Conservation (phyloP, 805 yeast species). For the Vanderwaltozyma yarrowii region DNA sequence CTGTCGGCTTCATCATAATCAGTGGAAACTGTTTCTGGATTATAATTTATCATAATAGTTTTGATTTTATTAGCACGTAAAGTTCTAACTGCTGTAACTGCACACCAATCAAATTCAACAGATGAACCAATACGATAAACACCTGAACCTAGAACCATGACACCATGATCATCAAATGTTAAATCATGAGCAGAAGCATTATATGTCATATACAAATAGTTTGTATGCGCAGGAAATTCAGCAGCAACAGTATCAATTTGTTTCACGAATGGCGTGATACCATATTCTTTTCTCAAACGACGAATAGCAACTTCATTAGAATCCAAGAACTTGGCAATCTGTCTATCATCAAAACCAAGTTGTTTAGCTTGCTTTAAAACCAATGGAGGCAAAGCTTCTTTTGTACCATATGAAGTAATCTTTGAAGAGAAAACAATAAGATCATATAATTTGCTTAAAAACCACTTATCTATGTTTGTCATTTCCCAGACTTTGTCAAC, state of each 20-base stretch:
- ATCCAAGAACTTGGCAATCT: constrained; percentile 77
- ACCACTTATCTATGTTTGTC: constrained; percentile 94
- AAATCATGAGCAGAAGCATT: constrained; percentile 85
- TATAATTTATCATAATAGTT: constrained; percentile 95
- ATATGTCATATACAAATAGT: constrained; percentile 89
- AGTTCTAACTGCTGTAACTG: constrained; percentile 92
- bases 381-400: constrained; percentile 47
- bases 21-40: constrained; percentile 98
- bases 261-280: constrained; percentile 84
- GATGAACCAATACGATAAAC: constrained; percentile 98
- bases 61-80: constrained; percentile 76
- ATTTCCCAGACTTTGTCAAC: constrained; percentile 87
- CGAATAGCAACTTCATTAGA: constrained; percentile 91
- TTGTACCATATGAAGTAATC: constrained; percentile 45
- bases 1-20: constrained; percentile 98
- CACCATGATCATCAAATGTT: constrained; percentile 83
- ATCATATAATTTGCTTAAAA: constrained; percentile 73
- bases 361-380: constrained; percentile 83
- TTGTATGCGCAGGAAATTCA: constrained; percentile 94
- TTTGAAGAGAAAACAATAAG: constrained; percentile 62
- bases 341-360: constrained; percentile 94
- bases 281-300: constrained; percentile 76
- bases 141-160: constrained; percentile 95
- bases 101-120: constrained; percentile 99
- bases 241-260: constrained; percentile 99